phyloP scores from a whole-genome alignment of 768 basidiomycete species.

The Leccinum fibrillosum region DNA sequence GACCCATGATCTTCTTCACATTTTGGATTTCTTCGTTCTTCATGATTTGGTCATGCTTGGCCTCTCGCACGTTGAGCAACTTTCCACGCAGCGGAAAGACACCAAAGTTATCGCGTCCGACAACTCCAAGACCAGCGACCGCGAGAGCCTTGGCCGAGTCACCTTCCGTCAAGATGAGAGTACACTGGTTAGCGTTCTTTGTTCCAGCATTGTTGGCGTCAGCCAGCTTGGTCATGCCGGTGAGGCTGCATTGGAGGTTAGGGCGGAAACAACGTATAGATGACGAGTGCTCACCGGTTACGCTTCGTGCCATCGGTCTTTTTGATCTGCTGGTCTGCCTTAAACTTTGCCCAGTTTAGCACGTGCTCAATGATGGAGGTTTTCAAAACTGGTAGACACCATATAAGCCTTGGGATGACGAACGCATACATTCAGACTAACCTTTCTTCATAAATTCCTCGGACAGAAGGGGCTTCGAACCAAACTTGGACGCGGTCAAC shows the following conservation, averaged over 20 bases:
- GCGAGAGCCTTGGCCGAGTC: slow-evolving; percentile 98
- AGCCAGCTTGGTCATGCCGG: slow-evolving; percentile 88
- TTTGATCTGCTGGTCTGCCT: slow-evolving; percentile 93
- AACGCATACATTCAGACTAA: slow-evolving; percentile 31
- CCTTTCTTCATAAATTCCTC: slow-evolving; percentile 98
- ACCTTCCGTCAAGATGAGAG: slow-evolving; percentile 97
- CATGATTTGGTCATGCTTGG: slow-evolving; percentile 92
- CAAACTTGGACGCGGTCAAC: slow-evolving; percentile 82
- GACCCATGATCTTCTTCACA: slow-evolving; percentile 97
- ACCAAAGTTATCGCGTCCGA: slow-evolving; percentile 95
- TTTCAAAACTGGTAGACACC: slow-evolving; percentile 61
- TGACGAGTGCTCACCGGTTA: slow-evolving; percentile 53
- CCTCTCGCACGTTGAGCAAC: slow-evolving; percentile 94
- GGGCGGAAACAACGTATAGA: background rate
- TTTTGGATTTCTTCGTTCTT: slow-evolving; percentile 97
- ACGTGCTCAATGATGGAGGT: slow-evolving; percentile 89
- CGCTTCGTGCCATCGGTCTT: slow-evolving; percentile 93
- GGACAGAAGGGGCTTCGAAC: slow-evolving; percentile 75
- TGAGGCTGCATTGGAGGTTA: slow-evolving; percentile 50
- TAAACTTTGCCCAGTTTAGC: slow-evolving; percentile 94
- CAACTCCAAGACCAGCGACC: slow-evolving; percentile 89
- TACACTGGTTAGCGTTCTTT: slow-evolving; percentile 74
- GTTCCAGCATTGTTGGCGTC: slow-evolving; percentile 98
- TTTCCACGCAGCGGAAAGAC: slow-evolving; percentile 98
- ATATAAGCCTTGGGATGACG: slow-evolving; percentile 2